Evolutionary conservation across 2,329 filamentous ascomycete genomes (phyloP).

Genomic region (Colletotrichum spaethianum): DNA sequence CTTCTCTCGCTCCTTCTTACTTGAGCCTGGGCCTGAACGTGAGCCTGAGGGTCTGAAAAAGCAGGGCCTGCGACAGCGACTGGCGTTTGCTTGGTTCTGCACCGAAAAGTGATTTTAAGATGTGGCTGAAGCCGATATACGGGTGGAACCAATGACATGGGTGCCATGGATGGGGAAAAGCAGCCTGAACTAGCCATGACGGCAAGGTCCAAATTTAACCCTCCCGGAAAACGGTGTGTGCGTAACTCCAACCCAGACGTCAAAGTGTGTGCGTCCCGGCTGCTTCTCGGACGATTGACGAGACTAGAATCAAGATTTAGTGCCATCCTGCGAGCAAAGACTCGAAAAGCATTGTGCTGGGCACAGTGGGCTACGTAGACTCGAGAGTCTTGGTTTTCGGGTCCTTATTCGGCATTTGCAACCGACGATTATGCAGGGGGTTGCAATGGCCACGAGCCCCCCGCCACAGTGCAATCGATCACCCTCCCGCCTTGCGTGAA

Average conservation of each 20-base stretch:
- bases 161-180: constrained; percentile 24
- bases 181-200: background rate
- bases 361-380: background rate
- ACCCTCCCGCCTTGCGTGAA: constrained; percentile 39
- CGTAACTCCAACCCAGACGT: background rate
- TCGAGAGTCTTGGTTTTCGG: constrained; percentile 7
- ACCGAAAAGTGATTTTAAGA: constrained; percentile 22
- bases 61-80: background rate
- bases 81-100: background rate
- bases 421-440: constrained; percentile 31
- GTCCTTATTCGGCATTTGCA: constrained; percentile 29
- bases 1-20: constrained; percentile 4
- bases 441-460: constrained; percentile 30
- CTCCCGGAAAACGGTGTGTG: background rate
- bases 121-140: constrained; percentile 38
- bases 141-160: constrained; percentile 34
- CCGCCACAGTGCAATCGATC: constrained; percentile 32
- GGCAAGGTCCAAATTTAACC: constrained; percentile 24
- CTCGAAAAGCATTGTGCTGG: constrained; percentile 18
- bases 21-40: constrained; percentile 16
- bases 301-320: constrained; percentile 27
- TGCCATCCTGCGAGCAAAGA: background rate
- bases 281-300: constrained; percentile 37
- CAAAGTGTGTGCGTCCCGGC: constrained; percentile 16
- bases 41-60: background rate